A percentile compares a stretch with the other conserved stretches of the same genome.
Conservation (phyloP, 2,329 filamentous ascomycete species). For the Apiospora sp. region DNA sequence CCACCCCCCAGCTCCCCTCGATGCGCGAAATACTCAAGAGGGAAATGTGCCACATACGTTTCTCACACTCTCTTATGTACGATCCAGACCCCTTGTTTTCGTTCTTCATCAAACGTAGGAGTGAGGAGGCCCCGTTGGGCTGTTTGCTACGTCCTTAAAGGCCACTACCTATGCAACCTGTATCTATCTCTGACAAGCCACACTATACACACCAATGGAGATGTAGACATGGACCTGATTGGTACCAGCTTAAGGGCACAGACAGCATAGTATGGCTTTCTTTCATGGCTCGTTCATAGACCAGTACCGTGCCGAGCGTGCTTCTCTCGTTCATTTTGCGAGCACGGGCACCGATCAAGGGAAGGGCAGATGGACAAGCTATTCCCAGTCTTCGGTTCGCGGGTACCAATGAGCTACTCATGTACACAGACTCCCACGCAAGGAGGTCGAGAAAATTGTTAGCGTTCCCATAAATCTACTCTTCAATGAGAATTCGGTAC, state of each 20-base stretch:
- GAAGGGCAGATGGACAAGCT: not conserved
- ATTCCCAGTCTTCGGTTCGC: not conserved
- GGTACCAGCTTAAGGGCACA: not conserved
- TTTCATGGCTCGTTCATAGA: not conserved
- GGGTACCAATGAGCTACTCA: not conserved
- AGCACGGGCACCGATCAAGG: not conserved
- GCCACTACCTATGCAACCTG: not conserved
- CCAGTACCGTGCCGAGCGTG: not conserved
- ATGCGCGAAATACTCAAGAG: not conserved
- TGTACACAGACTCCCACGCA: not conserved
- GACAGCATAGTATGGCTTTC: not conserved
- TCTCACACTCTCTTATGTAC: not conserved
- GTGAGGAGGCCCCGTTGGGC: not conserved
- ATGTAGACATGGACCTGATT: not conserved
- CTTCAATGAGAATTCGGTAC: not conserved
- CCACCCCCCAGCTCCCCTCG: not conserved
- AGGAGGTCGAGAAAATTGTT: not conserved
- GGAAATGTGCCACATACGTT: not conserved
- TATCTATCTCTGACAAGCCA: conserved; percentile 10
- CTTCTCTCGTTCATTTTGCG: not conserved
- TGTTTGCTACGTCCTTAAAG: not conserved
- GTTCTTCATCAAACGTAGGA: not conserved
- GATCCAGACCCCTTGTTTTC: conserved; percentile 3
- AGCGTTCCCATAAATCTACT: not conserved
- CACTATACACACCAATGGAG: not conserved